Base-by-base conservation (phyloP, 805 yeast species). In the Kodamaea sagamina region DNA sequence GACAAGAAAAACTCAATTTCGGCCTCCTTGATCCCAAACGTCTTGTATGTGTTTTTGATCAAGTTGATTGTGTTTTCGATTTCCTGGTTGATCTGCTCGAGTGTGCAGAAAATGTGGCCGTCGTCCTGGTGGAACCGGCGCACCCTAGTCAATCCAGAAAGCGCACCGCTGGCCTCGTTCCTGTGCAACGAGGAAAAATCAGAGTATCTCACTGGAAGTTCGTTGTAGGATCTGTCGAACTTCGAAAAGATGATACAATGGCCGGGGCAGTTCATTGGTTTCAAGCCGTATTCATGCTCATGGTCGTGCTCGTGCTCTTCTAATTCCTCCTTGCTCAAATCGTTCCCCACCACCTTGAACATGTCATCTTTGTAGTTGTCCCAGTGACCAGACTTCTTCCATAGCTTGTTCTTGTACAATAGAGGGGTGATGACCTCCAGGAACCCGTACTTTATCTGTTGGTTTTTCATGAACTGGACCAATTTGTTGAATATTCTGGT, bases 101-200 rank as follows among this genome's bases (percentile, higher is more conserved):
- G 72, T 1, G 84, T 79, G 59, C 99, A 93, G 62, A 93, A 93
- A 19, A 93, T 90, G 56, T 93, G 99, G 6, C 97, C 98, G 62
- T 93, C 99, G 63, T 93, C 99, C 67, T 93, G 99, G 63, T 93
- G 99, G 67, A 93, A 93, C 49, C 96, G 73, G 46, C 99, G 78
- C 3, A 93, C 97, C 44, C 99, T 74, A 0, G 98, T 93, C 27
- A 93, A 70, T 0, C 99, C 99, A 5, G 92, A 78, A 15, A 93
- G 74, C 1, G 98, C 95, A 2, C 99, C 99, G 44, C 95, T 84
- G 19, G 95, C 84, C 64, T 93, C 99, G 58, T 93, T 93, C 57
- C 99, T 75, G 62, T 93, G 99, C 46, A 93, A 68, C 1, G 96
- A 88, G 17, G 95, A 84, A 67, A 92, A 92, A 62, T 93, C 99